phyloP scores from a whole-genome alignment of 139 green algal genomes.

The Klebsormidium nitens region DNA sequence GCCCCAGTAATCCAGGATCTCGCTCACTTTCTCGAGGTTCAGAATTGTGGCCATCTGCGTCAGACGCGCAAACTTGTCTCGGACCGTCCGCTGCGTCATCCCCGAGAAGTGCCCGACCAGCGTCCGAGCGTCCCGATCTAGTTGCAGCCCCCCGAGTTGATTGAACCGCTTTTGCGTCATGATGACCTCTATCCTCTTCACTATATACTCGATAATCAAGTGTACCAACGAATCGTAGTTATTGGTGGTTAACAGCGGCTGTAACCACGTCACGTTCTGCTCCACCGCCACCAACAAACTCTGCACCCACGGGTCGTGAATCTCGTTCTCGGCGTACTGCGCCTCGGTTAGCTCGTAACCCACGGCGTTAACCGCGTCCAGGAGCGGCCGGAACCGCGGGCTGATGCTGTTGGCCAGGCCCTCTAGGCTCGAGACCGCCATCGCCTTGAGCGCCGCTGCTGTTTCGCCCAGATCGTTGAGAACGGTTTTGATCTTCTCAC shows the following conservation, averaged over 20 bases:
- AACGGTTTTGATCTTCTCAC: slow-evolving; percentile 60
- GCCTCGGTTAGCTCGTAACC: slow-evolving; percentile 71
- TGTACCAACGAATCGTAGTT: slow-evolving; percentile 70
- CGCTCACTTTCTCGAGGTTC: slow-evolving; percentile 70
- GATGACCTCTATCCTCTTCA: slow-evolving; percentile 71
- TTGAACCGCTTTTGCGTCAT: slow-evolving; percentile 82
- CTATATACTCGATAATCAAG: slow-evolving; percentile 61
- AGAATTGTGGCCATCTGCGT: slow-evolving; percentile 83
- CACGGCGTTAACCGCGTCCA: slow-evolving; percentile 62
- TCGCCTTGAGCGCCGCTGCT: slow-evolving; percentile 53
- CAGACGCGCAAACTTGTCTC: slow-evolving; percentile 87
- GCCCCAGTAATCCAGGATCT: slow-evolving; percentile 81
- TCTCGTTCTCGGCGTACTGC: slow-evolving; percentile 61
- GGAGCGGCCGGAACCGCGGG: slow-evolving; percentile 52
- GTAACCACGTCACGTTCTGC: slow-evolving; percentile 51
- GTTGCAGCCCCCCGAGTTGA: slow-evolving; percentile 86
- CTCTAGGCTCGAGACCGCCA: slow-evolving; percentile 58
- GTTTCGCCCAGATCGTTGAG: slow-evolving; percentile 80
- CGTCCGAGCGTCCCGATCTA: slow-evolving; percentile 77
- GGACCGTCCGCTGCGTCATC: slow-evolving; percentile 67
- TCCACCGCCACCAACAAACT: slow-evolving; percentile 60
- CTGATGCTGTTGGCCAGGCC: slow-evolving; percentile 61
- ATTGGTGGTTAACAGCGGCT: slow-evolving; percentile 60
- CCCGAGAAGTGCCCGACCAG: slow-evolving; percentile 64
- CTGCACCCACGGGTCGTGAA: slow-evolving; percentile 66